A percentile compares a stretch with the other conserved stretches of the same genome.
These are phyloP conservation scores for Chenopodium berlandieri DNA, from an alignment of 148 eudicot genomes.

Conservation along the genomic window DNA sequence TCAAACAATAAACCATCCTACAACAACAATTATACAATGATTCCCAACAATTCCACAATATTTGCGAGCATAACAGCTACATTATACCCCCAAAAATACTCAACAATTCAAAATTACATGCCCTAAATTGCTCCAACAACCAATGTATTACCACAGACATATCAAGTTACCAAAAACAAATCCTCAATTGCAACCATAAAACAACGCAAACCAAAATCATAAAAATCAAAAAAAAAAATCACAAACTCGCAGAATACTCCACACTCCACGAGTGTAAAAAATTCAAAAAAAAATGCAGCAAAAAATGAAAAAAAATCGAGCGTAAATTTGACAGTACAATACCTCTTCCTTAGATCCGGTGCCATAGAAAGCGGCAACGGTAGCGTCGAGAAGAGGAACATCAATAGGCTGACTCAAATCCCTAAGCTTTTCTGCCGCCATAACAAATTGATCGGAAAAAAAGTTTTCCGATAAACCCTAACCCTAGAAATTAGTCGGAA, in stretches of 20 bases:
- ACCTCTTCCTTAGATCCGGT: slow-evolving; percentile 98
- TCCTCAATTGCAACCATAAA: neutral
- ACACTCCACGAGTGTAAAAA: neutral
- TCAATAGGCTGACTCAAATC: slow-evolving; percentile 97
- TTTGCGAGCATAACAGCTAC: neutral
- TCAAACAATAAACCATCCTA: neutral
- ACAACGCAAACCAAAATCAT: neutral
- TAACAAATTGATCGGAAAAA: slow-evolving; percentile 26
- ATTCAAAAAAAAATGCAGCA: neutral
- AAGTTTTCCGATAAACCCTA: slow-evolving; percentile 32
- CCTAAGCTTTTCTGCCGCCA: slow-evolving; percentile 92
- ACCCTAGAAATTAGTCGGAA: slow-evolving; percentile 9
- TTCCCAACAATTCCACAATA: neutral
- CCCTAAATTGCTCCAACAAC: neutral
- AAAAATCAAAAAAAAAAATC: neutral
- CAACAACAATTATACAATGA: neutral
- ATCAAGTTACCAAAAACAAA: neutral
- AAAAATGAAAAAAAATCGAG: neutral
- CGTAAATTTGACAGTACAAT: too few relatives aligned
- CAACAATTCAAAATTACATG: neutral
- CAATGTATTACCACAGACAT: neutral
- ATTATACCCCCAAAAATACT: neutral
- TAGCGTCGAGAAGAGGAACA: slow-evolving; percentile 82
- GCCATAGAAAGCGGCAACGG: slow-evolving; percentile 93
- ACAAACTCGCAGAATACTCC: neutral